Conservation (phyloP, 257 asterid species). For the Nicotiana tomentosiformis region DNA sequence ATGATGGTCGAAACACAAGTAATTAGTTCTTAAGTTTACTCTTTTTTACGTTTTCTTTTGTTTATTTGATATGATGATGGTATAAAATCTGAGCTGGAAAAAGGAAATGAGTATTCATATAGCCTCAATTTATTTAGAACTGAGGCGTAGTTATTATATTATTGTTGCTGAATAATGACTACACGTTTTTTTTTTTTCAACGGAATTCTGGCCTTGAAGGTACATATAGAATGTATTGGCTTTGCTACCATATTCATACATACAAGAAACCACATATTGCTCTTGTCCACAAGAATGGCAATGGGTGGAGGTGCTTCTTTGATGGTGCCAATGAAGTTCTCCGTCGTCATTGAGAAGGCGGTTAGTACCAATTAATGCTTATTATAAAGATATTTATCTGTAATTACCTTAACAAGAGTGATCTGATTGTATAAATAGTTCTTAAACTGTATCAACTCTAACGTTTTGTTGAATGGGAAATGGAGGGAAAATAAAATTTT, state of each 20-base stretch:
- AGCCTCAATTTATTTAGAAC: no score
- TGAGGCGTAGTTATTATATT: neutral
- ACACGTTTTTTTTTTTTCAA: neutral
- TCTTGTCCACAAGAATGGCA: constrained; percentile 68
- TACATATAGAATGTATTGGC: constrained; percentile 88
- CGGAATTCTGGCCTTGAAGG: constrained; percentile 72
- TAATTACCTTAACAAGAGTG: neutral
- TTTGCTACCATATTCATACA: constrained; percentile 85
- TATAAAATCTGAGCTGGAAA: no score
- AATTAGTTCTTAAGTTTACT: constrained; percentile 7
- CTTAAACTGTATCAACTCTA: neutral
- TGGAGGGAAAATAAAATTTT: no score
- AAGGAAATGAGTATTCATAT: no score
- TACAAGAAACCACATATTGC: constrained; percentile 83
- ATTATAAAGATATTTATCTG: neutral
- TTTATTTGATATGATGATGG: neutral
- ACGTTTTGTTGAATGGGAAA: neutral
- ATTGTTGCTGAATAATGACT: neutral
- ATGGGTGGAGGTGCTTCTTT: constrained; percentile 97
- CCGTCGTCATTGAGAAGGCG: constrained; percentile 80
- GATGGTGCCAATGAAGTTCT: constrained; percentile 83
- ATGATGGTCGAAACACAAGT: constrained; percentile 64
- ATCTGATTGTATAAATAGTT: no score
- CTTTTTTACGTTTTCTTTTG: neutral
- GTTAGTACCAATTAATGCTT: constrained; percentile 32